These are phyloP conservation scores for Pyrenophora graminea DNA, from an alignment of 2,329 filamentous ascomycete species.

Conservation along the genomic window DNA sequence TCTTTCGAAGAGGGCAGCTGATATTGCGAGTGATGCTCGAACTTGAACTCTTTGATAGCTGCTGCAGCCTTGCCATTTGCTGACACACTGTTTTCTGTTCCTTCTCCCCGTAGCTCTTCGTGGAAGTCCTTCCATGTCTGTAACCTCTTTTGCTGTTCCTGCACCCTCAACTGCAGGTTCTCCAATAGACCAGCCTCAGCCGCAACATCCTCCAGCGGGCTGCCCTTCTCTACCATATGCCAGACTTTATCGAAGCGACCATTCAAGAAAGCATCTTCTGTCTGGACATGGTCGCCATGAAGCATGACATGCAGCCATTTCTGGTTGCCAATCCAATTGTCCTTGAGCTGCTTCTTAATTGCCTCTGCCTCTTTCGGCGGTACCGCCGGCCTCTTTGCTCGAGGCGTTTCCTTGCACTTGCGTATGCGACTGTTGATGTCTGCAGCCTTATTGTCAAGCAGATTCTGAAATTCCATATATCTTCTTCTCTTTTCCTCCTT, in stretches of 20 bases:
- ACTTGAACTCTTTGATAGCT: constrained; percentile 29
- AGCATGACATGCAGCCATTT: constrained; percentile 74
- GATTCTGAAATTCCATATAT: constrained; percentile 66
- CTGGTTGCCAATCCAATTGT: constrained; percentile 79
- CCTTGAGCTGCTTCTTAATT: constrained; percentile 64
- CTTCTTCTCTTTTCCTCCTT: constrained; percentile 64
- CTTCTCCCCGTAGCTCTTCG: constrained; percentile 45
- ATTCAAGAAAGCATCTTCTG: constrained; percentile 66
- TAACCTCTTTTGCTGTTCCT: constrained; percentile 68
- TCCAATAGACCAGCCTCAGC: constrained; percentile 62
- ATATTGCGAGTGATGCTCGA: constrained; percentile 40
- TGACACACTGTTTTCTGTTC: background rate
- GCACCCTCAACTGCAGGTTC: constrained; percentile 71
- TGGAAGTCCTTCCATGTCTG: constrained; percentile 74
- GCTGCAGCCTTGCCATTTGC: constrained; percentile 4
- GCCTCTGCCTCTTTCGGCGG: constrained; percentile 35
- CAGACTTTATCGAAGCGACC: constrained; percentile 73
- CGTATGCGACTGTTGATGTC: constrained; percentile 61
- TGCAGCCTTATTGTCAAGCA: constrained; percentile 67
- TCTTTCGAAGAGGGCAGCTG: constrained; percentile 29
- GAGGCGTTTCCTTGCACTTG: constrained; percentile 33
- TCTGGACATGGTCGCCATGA: constrained; percentile 63
- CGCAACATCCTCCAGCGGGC: constrained; percentile 61
- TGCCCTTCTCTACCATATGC: constrained; percentile 65
- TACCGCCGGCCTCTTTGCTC: constrained; percentile 36